A percentile compares a stretch with the other conserved stretches of the same genome.
Evolutionary conservation across 2,329 filamentous ascomycete species (phyloP).

Genomic region (Pezicula rhizophila): DNA sequence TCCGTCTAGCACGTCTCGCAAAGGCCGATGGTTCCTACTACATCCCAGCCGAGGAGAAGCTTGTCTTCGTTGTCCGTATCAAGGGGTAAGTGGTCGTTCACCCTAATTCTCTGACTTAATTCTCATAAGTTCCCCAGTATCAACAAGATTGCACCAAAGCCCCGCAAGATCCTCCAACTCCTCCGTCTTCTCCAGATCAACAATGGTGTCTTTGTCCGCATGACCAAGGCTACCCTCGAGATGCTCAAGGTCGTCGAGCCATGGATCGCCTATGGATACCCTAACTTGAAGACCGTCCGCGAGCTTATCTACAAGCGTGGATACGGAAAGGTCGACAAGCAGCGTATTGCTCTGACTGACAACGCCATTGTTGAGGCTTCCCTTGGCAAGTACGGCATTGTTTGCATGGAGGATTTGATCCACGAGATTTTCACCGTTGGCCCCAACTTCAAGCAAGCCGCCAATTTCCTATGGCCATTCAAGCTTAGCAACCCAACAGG

Average conservation of each 20-base stretch:
- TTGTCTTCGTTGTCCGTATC: slow-evolving; percentile 98
- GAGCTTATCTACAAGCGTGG: slow-evolving; percentile 99
- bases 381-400: slow-evolving; percentile 97
- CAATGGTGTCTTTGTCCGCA: slow-evolving; percentile 96
- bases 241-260: slow-evolving; percentile 99
- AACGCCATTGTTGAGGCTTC: slow-evolving; percentile 95
- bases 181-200: slow-evolving; percentile 99
- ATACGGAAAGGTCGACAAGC: slow-evolving; percentile 98
- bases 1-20: slow-evolving; percentile 82
- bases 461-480: slow-evolving; percentile 99
- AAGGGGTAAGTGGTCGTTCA: slow-evolving; percentile 63
- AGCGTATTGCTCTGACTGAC: slow-evolving; percentile 93
- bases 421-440: slow-evolving; percentile 99
- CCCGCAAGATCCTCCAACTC: slow-evolving; percentile 99
- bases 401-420: slow-evolving; percentile 98
- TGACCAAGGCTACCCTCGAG: slow-evolving; percentile 96
- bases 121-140: slow-evolving; percentile 57
- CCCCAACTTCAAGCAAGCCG: slow-evolving; percentile 99
- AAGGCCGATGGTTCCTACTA: slow-evolving; percentile 92
- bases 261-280: slow-evolving; percentile 98
- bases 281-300: slow-evolving; percentile 98
- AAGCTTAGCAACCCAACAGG: slow-evolving; percentile 98
- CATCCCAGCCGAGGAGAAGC: slow-evolving; percentile 88
- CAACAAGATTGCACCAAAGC: slow-evolving; percentile 99
- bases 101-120: slow-evolving; percentile 3